Base-by-base conservation (phyloP, 306 rosid genomes). In the Sechiopsis laciniata region DNA sequence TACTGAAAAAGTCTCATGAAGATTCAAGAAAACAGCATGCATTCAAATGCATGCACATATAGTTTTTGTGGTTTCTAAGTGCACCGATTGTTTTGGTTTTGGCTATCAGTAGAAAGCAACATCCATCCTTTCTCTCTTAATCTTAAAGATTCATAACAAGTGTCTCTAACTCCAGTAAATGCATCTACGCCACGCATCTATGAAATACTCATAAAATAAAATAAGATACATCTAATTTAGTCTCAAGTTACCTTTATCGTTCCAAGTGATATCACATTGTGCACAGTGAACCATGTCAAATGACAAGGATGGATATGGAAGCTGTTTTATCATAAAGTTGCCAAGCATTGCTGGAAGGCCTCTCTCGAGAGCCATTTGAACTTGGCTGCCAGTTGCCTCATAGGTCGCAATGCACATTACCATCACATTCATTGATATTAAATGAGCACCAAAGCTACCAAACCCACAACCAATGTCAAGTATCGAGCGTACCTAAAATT, bases 351-450 rank as follows among this genome's bases (percentile, higher is more conserved):
- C 99, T 4, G 99, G 97, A 76, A 95, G 97, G 76, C 97, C 99
- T 83, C 99, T 88, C 87, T 95, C 99, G 72, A 95, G 97, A 82
- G 97, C 84, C 88, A 95, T 80, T 72, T 95, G 99, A 81, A 95
- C 99, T 83, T 95, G 99, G 84, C 99, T 91, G 62, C 99, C 99
- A 78, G 99, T 88, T 75, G 93, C 91, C 84, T 95, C 99, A 75
- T 86, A 95, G 20, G 88, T 87, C 76, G 99, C 97, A 76, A 95
- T 80, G 82, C 99, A 95, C 74, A 95, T 77, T 10, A 87, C 83
- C 99, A 91, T 89, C 60, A 95, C 85, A 76, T 91, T 88, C 76
- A 89, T 79, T 46, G 99, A 89, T 76, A 81, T 81, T 53, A 95
- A 78, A 87, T 88, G 97, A 82, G 99, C 99, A 76, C 99, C 99